Evolutionary conservation across 805 yeast species (phyloP).

Genomic region (Pachysolen tannophilus): DNA sequence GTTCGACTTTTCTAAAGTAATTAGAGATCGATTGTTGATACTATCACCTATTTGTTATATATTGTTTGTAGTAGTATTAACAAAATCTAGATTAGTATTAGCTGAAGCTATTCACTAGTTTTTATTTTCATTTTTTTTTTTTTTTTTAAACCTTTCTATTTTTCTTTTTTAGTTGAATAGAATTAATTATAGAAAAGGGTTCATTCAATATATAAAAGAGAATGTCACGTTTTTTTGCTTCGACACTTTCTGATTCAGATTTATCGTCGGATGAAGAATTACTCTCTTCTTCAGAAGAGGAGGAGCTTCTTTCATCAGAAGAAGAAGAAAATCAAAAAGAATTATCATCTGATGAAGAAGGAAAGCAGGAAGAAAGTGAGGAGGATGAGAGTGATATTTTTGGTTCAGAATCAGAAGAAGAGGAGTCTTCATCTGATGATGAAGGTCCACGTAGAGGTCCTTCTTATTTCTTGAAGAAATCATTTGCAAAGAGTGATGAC

Average conservation of each 20-base stretch:
- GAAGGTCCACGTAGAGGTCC: conserved; percentile 40
- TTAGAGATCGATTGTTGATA: too few species aligned
- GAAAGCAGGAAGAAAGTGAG: conserved; percentile 31
- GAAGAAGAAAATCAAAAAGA: conserved; percentile 28
- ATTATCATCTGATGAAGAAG: conserved; percentile 23
- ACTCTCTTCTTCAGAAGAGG: conserved; percentile 54
- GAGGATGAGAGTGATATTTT: conserved; percentile 35
- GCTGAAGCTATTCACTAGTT: too few species aligned
- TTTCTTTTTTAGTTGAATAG: too few species aligned
- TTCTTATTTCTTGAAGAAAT: conserved; percentile 45
- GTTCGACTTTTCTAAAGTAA: too few species aligned
- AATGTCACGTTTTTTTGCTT: conserved; percentile 91
- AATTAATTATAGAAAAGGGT: too few species aligned
- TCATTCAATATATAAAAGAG: too few species aligned
- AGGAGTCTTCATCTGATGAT: conserved; percentile 46
- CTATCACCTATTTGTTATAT: too few species aligned
- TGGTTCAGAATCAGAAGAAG: conserved; percentile 32
- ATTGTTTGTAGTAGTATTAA: too few species aligned
- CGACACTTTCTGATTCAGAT: conserved; percentile 43
- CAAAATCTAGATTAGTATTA: too few species aligned
- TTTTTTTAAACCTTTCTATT: too few species aligned
- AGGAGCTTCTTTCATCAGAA: conserved; percentile 36
- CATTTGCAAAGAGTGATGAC: conserved; percentile 36
- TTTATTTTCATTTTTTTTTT: too few species aligned
- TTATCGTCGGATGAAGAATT: conserved; percentile 43